These are phyloP conservation scores for Nakataea oryzae DNA, from an alignment of 2,329 filamentous ascomycete species.

Conservation along the genomic window DNA sequence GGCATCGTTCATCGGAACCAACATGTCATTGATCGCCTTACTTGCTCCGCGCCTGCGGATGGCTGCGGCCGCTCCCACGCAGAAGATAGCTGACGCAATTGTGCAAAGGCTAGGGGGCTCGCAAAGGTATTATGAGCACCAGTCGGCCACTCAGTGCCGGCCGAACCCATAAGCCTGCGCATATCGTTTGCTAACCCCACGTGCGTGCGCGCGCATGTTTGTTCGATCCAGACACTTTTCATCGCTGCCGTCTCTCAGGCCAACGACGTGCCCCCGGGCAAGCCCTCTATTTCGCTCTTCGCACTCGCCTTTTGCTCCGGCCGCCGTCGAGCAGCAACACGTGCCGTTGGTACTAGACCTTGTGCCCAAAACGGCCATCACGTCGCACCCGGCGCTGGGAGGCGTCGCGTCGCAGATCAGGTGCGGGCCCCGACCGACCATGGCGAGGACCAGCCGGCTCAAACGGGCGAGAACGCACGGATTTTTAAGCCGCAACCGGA, in stretches of 20 bases:
- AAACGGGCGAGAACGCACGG: constrained; percentile 50
- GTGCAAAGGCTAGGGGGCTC: neutral
- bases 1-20: neutral
- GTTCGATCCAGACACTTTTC: constrained; percentile 16
- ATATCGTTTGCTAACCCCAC: neutral
- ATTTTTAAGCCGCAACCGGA: constrained; percentile 40
- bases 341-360: constrained; percentile 23
- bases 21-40: neutral
- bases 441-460: constrained; percentile 42
- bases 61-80: neutral
- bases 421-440: constrained; percentile 47
- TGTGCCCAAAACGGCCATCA: constrained; percentile 33
- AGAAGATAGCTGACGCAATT: neutral
- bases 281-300: constrained; percentile 18
- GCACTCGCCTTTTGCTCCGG: constrained; percentile 7
- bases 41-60: neutral
- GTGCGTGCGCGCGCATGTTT: no score
- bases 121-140: neutral
- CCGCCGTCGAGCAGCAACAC: constrained; percentile 4
- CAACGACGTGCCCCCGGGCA: constrained; percentile 17
- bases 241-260: constrained; percentile 39
- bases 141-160: no score
- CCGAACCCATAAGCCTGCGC: no score
- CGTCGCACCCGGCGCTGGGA: constrained; percentile 40
- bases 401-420: constrained; percentile 35